phyloP scores from a whole-genome alignment of 495 filamentous ascomycete genomes.

The Diplogelasinospora grovesii region DNA sequence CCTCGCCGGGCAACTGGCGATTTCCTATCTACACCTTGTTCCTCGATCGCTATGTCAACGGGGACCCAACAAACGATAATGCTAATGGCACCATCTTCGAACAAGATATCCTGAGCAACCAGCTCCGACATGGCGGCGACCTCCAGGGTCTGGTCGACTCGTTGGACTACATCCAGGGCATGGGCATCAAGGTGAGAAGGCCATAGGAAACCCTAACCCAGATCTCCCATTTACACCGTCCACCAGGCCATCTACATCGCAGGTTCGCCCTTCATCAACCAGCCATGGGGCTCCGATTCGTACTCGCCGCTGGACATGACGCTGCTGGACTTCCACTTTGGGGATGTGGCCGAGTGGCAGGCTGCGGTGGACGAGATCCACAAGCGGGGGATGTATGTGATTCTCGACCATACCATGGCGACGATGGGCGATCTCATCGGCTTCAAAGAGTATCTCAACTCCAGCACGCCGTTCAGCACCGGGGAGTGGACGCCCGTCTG shows the following conservation, averaged over 20 bases:
- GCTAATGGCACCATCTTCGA: constrained; percentile 61
- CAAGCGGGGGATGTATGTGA: constrained; percentile 61
- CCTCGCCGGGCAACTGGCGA: constrained; percentile 62
- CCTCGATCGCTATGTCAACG: constrained; percentile 62
- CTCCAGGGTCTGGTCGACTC: constrained; percentile 55
- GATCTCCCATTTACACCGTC: constrained; percentile 39
- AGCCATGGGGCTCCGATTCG: constrained; percentile 44
- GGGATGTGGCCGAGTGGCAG: constrained; percentile 56
- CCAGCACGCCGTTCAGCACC: constrained; percentile 48
- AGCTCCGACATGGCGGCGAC: constrained; percentile 67
- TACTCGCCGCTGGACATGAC: constrained; percentile 37
- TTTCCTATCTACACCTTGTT: constrained; percentile 66
- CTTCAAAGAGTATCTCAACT: constrained; percentile 57
- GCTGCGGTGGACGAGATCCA: constrained; percentile 57
- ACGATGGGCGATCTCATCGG: constrained; percentile 67
- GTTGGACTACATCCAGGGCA: constrained; percentile 65
- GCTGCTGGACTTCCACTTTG: constrained; percentile 16
- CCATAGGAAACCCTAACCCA: too few relatives aligned
- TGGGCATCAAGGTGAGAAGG: constrained; percentile 52
- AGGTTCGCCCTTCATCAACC: constrained; percentile 42
- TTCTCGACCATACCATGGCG: constrained; percentile 64
- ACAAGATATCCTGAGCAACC: constrained; percentile 56
- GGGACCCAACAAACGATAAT: constrained; percentile 63
- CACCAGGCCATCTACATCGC: constrained; percentile 60
- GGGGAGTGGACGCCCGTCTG: constrained; percentile 50